These are phyloP conservation scores for Neurospora sp. DNA, from an alignment of 495 filamentous ascomycete species.

Conservation along the genomic window DNA sequence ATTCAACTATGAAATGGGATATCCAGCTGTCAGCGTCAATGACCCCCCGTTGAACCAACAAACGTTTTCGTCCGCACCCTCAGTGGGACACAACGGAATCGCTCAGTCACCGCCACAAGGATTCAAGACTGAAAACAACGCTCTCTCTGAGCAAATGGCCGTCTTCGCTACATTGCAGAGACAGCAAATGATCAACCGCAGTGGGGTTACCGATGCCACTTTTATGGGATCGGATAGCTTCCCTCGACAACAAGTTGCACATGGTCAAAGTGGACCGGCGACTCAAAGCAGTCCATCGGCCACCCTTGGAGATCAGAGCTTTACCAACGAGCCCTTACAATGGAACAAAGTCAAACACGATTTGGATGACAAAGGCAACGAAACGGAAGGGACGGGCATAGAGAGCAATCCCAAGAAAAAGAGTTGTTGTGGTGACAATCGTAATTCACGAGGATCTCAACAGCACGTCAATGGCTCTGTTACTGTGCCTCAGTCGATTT, in stretches of 20 bases:
- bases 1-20: background rate
- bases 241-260: background rate
- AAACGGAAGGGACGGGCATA: background rate
- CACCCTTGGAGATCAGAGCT: background rate
- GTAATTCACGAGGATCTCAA: background rate
- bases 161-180: background rate
- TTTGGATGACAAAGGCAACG: constrained; percentile 1
- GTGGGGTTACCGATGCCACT: background rate
- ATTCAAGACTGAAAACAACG: constrained; percentile 11
- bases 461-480: background rate
- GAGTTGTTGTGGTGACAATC: constrained; percentile 1
- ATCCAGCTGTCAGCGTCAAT: background rate
- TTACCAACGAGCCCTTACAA: background rate
- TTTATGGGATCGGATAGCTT: background rate
- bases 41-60: background rate
- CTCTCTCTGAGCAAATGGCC: background rate
- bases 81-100: background rate
- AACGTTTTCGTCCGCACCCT: background rate
- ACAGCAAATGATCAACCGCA: background rate
- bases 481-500: constrained; percentile 4
- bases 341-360: background rate
- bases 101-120: constrained; percentile 3
- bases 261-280: background rate
- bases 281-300: background rate
- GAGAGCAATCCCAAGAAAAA: background rate